Base-by-base conservation (phyloP, 306 rosid genomes). In the Castanospermum australe region DNA sequence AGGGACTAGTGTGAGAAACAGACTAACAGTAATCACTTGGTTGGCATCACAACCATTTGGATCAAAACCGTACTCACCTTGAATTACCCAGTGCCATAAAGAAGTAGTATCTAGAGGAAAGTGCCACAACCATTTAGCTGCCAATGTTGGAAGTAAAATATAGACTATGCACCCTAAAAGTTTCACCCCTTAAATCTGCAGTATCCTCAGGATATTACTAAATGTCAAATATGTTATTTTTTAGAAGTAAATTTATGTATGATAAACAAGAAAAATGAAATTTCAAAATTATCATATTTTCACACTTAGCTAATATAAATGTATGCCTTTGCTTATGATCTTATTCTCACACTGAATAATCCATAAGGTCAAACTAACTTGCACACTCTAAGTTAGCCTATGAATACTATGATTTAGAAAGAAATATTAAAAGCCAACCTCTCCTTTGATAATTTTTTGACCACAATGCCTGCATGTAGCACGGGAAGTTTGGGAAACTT, bases 401-500 rank as follows among this genome's bases (percentile, higher is more conserved):
- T 36, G 70, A 78, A 65, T 54, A 55, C 18, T 72, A 64, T 12
- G 45, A 54, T 57, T 74, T 30, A 47, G 42, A 76, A 54, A 67
- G 36, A 67, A 69, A 63, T 14, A 41, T 36, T 56, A 51, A 56
- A 44, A 78, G 62, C 77, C 59, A 76, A 95, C 99, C 97, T 95
- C 92, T 68, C 96, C 93, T 84, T 93, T 95, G 28, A 81, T 84
- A 70, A 95, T 93, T 80, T 90, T 95, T 79, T 89, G 77, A 70
- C 85, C 80, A 82, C 99, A 95, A 42, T 12, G 67, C 84, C 59
- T 92, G 84, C 99, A 95, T 71, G 90, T 73, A 33, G 99, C 98
- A 21, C 98, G 98, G 66, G 99, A 90, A 84, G 85, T 83, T 79
- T 85, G 85, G 2, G 99, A 91, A 79, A 86, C 93, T 82, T 93